phyloP scores from a whole-genome alignment of 139 green algal species.

The Diplosphaera chodatii region DNA sequence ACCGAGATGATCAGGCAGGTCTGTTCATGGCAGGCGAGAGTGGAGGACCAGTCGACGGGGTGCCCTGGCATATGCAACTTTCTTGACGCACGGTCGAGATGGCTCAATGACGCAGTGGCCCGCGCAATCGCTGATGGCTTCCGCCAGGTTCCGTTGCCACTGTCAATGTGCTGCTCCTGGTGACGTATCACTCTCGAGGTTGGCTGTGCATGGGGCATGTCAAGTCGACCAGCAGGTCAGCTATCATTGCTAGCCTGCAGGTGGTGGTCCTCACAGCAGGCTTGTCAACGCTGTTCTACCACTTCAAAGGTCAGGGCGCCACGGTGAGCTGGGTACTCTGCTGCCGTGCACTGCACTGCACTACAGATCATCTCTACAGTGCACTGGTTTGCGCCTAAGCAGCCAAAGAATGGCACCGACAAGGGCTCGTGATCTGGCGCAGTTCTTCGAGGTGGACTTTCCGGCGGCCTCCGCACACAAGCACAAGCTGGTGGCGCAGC shows the following conservation, averaged over 20 bases:
- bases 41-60: constrained; percentile 12
- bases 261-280: constrained; percentile 38
- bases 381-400: too few relatives aligned
- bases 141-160: constrained; percentile 52
- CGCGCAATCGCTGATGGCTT: constrained; percentile 39
- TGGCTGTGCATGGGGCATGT: too few relatives aligned
- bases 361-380: too few relatives aligned
- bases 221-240: too few relatives aligned
- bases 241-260: too few relatives aligned
- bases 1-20: too few relatives aligned
- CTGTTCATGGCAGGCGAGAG: background rate
- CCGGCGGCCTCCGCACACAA: constrained; percentile 43
- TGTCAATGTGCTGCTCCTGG: too few relatives aligned
- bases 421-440: too few relatives aligned
- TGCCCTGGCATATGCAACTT: constrained; percentile 59
- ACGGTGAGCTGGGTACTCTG: background rate
- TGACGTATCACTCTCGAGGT: too few relatives aligned
- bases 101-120: constrained; percentile 47
- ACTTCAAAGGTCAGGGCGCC: constrained; percentile 26
- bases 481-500: constrained; percentile 39
- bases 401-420: too few relatives aligned
- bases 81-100: constrained; percentile 64
- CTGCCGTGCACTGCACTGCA: constrained; percentile 6
- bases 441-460: constrained; percentile 59
- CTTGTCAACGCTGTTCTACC: constrained; percentile 59